Conservation (phyloP, 2,329 filamentous ascomycete species). For the Claviceps fusiformis region DNA sequence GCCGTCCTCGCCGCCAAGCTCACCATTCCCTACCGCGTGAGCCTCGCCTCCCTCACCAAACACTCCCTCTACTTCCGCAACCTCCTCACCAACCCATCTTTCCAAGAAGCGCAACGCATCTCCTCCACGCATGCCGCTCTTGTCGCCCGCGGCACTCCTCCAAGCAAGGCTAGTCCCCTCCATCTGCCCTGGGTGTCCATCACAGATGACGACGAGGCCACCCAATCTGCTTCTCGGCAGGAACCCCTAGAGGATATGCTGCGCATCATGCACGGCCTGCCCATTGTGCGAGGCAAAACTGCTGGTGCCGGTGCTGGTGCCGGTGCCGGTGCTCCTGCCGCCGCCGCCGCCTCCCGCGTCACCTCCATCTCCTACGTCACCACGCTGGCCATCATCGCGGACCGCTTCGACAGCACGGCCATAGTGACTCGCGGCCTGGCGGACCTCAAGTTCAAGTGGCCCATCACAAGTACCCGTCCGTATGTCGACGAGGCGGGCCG, state of each 20-base stretch:
- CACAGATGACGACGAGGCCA: constrained; percentile 55
- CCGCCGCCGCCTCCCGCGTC: constrained; percentile 14
- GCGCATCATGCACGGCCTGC: constrained; percentile 46
- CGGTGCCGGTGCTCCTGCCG: too few species aligned
- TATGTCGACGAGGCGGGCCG: constrained; percentile 23
- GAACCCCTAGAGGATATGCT: constrained; percentile 54
- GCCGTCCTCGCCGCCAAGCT: constrained; percentile 21
- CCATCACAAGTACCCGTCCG: constrained; percentile 27
- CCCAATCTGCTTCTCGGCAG: constrained; percentile 44
- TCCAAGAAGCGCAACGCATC: constrained; percentile 48
- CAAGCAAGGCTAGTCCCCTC: constrained; percentile 31
- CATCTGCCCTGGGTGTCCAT: constrained; percentile 53
- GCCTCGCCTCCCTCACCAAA: constrained; percentile 39
- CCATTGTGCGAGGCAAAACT: constrained; percentile 18
- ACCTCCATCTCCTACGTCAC: constrained; percentile 46
- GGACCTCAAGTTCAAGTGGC: constrained; percentile 41
- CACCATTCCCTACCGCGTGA: constrained; percentile 44
- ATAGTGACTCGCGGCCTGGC: constrained; percentile 39
- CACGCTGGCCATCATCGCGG: constrained; percentile 56
- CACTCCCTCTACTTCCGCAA: constrained; percentile 58
- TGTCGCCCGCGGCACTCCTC: constrained; percentile 28
- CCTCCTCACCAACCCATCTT: constrained; percentile 48
- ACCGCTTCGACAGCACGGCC: constrained; percentile 55
- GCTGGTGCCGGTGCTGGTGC: too few species aligned
- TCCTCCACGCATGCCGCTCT: constrained; percentile 37